A percentile compares a stretch with the other conserved stretches of the same genome.
Evolutionary conservation across 208 protist genomes (phyloP).

Genomic region (Leishmania major): DNA sequence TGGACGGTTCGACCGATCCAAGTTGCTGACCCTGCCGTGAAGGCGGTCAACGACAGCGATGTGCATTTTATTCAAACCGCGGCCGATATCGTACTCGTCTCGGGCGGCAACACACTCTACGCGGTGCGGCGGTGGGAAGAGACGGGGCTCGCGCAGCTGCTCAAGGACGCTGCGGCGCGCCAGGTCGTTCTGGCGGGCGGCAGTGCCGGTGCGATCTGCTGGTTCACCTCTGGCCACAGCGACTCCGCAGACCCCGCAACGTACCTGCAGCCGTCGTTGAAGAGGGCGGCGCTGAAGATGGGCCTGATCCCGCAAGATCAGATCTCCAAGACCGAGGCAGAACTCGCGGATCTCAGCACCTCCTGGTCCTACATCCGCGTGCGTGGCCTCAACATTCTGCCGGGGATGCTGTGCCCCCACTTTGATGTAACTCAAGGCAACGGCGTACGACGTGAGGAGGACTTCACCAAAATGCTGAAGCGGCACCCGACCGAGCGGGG

Average conservation of each 20-base stretch:
- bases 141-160: slow-evolving; percentile 62
- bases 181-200: slow-evolving; percentile 78
- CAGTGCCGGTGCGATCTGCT: slow-evolving; percentile 90
- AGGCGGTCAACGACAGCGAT: slow-evolving; percentile 28
- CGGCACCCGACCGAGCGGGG: slow-evolving; percentile 89
- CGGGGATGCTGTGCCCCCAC: slow-evolving; percentile 88
- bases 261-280: slow-evolving; percentile 61
- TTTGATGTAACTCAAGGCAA: slow-evolving; percentile 76
- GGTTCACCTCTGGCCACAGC: slow-evolving; percentile 90
- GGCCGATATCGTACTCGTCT: slow-evolving; percentile 82
- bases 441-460: slow-evolving; percentile 66
- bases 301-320: slow-evolving; percentile 16
- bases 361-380: slow-evolving; percentile 90
- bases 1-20: slow-evolving; percentile 53
- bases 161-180: slow-evolving; percentile 43
- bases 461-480: slow-evolving; percentile 87
- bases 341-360: slow-evolving; percentile 18
- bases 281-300: slow-evolving; percentile 18
- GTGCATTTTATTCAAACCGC: slow-evolving; percentile 31
- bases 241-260: slow-evolving; percentile 88
- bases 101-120: slow-evolving; percentile 92
- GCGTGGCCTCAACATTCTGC: slow-evolving; percentile 73
- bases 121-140: slow-evolving; percentile 89
- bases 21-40: slow-evolving; percentile 61
- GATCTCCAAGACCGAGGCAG: slow-evolving; percentile 25